Percentiles rank a stretch among this genome's conserved stretches.
Evolutionary conservation across 2,329 filamentous ascomycete genomes (phyloP).

Genomic region (Fonsecaea pugnacius): DNA sequence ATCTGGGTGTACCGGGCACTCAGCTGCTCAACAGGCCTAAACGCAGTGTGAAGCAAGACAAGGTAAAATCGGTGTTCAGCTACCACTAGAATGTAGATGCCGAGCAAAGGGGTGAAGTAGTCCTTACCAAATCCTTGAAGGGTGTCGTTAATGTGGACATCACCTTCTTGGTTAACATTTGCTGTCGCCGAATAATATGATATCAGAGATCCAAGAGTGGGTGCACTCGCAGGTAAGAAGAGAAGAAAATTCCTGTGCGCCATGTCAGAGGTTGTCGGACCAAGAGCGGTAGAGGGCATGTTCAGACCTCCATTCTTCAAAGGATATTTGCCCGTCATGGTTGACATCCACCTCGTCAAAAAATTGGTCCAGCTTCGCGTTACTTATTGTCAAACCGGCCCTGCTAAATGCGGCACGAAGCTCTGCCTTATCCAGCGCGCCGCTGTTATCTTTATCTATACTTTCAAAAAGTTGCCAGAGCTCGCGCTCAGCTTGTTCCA

Average conservation of each 20-base stretch:
- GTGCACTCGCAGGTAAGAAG: constrained; percentile 74
- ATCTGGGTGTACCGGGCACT: not conserved
- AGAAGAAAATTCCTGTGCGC: constrained; percentile 86
- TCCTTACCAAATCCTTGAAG: constrained; percentile 87
- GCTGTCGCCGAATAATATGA: constrained; percentile 91
- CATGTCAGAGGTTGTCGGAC: constrained; percentile 23
- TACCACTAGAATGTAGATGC: not conserved
- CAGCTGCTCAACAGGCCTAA: not conserved
- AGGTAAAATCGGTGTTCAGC: constrained; percentile 11
- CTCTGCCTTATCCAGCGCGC: constrained; percentile 84
- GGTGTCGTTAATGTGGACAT: constrained; percentile 89
- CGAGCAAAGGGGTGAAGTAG: constrained; percentile 15
- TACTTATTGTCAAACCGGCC: constrained; percentile 78
- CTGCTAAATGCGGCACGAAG: constrained; percentile 75
- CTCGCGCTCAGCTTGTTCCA: constrained; percentile 83
- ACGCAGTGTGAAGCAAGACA: not conserved
- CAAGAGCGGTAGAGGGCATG: not conserved
- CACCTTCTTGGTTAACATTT: constrained; percentile 89
- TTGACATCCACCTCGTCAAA: constrained; percentile 89
- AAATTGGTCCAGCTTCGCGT: constrained; percentile 77
- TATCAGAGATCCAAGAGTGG: constrained; percentile 78
- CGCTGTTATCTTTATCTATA: constrained; percentile 85
- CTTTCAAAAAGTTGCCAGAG: constrained; percentile 79
- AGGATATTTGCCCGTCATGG: constrained; percentile 82
- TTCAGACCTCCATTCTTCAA: constrained; percentile 93